Base-by-base conservation (phyloP, 306 rosid species). In the Vigna unguiculata region DNA sequence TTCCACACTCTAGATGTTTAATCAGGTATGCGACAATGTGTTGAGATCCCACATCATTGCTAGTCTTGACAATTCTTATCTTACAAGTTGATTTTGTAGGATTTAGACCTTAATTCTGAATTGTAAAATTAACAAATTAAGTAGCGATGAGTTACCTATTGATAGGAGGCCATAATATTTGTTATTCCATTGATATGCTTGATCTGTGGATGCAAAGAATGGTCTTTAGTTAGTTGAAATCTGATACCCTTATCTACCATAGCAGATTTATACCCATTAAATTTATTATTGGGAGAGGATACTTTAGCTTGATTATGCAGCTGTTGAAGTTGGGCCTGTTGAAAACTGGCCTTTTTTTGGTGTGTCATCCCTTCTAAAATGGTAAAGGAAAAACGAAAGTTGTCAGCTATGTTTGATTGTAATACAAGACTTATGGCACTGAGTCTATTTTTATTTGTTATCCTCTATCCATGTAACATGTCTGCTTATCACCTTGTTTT, bases 391-490 rank as follows among this genome's bases (percentile, higher is more conserved):
- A 75, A 52, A 57, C 2, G 21, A 55, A 46, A 9, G 36, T 68
- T 49, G 46, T 71, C 45, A 30, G 28, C 30, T 58, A n/a, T 70
- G 14, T 38, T 81, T 55, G 14, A 55, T 49, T 47, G 66, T 67
- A 60, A 70, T 71, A 41, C 24, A 57, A 32, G 58, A 72, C 60
- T 74, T 63, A 62, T 79, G 83, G 34, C 71, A 74, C 75, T 69
- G 11, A 51, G 45, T 62, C 20, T 36, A 65, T 70, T 79, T 71
- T 49, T 54, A 72, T 81, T 90, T 48, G 80, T 82, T 85, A 89
- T 85, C 88, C 81, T 91, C 90, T 87, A 84, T 86, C 81, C 82
- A 21, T 84, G 93, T 82, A 84, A 85, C 86, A 86, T 84, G 89
- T 74, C 88, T 88, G 89, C 91, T 90, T 82, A 72, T 68, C 49